phyloP scores from a whole-genome alignment of 768 basidiomycete species.

The Kwoniella newhampshirensis region DNA sequence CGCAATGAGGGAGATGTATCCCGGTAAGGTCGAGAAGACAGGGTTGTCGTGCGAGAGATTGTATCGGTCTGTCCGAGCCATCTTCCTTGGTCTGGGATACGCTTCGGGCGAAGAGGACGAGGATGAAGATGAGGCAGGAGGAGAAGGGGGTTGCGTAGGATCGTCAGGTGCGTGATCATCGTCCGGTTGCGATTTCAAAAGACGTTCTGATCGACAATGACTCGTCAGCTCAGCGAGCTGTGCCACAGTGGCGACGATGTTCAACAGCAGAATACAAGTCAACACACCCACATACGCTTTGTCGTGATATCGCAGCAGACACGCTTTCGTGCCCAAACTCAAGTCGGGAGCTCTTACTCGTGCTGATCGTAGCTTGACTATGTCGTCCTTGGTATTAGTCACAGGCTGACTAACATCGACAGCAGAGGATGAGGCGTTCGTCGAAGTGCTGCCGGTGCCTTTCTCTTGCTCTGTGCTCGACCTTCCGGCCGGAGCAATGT shows the following conservation, averaged over 20 bases:
- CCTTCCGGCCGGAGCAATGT: no score
- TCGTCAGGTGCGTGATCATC: slow-evolving; percentile 12
- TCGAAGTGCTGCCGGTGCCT: no score
- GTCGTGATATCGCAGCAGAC: slow-evolving; percentile 69
- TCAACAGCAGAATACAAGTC: slow-evolving; percentile 6
- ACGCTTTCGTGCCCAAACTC: slow-evolving; percentile 59
- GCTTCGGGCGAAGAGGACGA: slow-evolving; percentile 33
- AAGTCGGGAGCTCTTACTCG: slow-evolving; percentile 59
- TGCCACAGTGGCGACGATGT: neutral
- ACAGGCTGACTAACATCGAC: no score
- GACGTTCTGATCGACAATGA: neutral
- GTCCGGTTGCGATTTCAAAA: slow-evolving; percentile 1
- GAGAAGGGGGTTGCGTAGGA: slow-evolving; percentile 49
- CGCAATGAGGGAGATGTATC: slow-evolving; percentile 70
- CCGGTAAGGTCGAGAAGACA: slow-evolving; percentile 65
- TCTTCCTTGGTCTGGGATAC: neutral
- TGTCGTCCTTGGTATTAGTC: neutral
- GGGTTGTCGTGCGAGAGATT: slow-evolving; percentile 70
- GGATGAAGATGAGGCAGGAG: slow-evolving; percentile 29
- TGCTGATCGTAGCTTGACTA: neutral
- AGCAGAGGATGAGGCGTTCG: no score
- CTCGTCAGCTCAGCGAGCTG: neutral
- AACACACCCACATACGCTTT: slow-evolving; percentile 66
- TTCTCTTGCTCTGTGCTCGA: no score
- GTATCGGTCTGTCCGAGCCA: neutral